These are phyloP conservation scores for Allantophomopsis cytisporea DNA, from an alignment of 2,329 filamentous ascomycete genomes.

Conservation along the genomic window DNA sequence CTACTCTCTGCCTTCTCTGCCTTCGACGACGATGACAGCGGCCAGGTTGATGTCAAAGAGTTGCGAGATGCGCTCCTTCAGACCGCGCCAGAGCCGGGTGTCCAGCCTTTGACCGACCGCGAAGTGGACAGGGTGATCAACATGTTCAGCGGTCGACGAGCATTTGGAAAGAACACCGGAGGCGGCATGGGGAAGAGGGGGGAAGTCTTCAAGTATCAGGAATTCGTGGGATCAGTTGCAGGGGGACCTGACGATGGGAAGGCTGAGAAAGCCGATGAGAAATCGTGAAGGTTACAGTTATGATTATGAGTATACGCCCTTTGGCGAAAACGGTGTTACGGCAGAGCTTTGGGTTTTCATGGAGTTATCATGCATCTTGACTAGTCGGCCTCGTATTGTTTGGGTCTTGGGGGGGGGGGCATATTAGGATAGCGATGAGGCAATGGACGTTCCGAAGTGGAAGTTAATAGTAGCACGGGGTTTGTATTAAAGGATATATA, in stretches of 20 bases:
- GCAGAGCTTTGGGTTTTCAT: no score
- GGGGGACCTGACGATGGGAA: constrained; percentile 15
- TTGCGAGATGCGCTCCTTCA: constrained; percentile 72
- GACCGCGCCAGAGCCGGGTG: constrained; percentile 65
- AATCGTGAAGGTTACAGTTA: neutral
- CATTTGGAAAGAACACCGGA: constrained; percentile 51
- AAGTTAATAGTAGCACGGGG: no score
- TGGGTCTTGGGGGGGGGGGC: no score
- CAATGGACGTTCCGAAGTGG: no score
- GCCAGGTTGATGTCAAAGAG: constrained; percentile 76
- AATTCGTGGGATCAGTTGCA: constrained; percentile 51
- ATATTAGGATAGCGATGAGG: no score
- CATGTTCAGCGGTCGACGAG: constrained; percentile 73
- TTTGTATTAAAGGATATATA: no score
- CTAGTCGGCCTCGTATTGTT: no score
- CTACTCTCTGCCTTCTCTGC: constrained; percentile 83
- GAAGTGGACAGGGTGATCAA: constrained; percentile 82
- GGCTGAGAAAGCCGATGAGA: constrained; percentile 6
- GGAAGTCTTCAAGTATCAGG: constrained; percentile 87
- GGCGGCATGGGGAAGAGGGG: constrained; percentile 50
- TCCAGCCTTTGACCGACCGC: constrained; percentile 44
- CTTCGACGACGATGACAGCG: constrained; percentile 32
- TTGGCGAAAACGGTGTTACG: no score
- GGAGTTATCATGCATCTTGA: no score
- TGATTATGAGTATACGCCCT: no score